A percentile compares a stretch with the other conserved stretches of the same genome.
These are phyloP conservation scores for Zasmidium cellare DNA, from an alignment of 2,329 filamentous ascomycete genomes.

Conservation along the genomic window DNA sequence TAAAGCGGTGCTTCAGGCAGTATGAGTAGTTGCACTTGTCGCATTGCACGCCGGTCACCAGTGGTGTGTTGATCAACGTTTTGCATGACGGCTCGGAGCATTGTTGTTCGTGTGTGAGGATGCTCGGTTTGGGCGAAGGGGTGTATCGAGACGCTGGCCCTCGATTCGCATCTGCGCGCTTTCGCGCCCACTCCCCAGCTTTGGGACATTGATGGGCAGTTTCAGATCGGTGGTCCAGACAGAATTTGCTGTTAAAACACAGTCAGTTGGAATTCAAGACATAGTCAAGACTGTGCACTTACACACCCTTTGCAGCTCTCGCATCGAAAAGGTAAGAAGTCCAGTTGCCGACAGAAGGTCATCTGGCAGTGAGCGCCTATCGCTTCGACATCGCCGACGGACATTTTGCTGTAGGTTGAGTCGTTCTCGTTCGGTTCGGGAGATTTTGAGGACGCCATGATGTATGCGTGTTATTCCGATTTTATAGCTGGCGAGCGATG, in stretches of 20 bases:
- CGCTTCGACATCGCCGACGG: slow-evolving; percentile 74
- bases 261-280: neutral
- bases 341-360: slow-evolving; percentile 88
- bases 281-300: neutral
- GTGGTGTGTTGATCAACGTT: slow-evolving; percentile 67
- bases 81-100: slow-evolving; percentile 69
- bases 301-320: slow-evolving; percentile 71
- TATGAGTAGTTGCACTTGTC: slow-evolving; percentile 69
- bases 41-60: slow-evolving; percentile 71
- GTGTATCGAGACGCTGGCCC: slow-evolving; percentile 23
- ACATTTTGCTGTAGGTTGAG: slow-evolving; percentile 68
- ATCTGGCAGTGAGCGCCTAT: slow-evolving; percentile 91
- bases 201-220: slow-evolving; percentile 69
- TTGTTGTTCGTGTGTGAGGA: slow-evolving; percentile 64
- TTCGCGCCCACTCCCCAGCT: slow-evolving; percentile 61
- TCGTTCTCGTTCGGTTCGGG: slow-evolving; percentile 4
- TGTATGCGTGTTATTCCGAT: neutral
- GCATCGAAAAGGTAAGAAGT: slow-evolving; percentile 94
- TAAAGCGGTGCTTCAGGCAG: slow-evolving; percentile 74
- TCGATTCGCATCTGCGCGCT: slow-evolving; percentile 42
- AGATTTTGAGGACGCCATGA: slow-evolving; percentile 14
- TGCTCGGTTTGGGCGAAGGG: slow-evolving; percentile 51
- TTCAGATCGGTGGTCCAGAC: slow-evolving; percentile 90
- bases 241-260: slow-evolving; percentile 55
- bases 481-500: neutral